Evolutionary conservation across 2,329 filamentous ascomycete genomes (phyloP).

Genomic region (Ploettnerulaceae sp.): DNA sequence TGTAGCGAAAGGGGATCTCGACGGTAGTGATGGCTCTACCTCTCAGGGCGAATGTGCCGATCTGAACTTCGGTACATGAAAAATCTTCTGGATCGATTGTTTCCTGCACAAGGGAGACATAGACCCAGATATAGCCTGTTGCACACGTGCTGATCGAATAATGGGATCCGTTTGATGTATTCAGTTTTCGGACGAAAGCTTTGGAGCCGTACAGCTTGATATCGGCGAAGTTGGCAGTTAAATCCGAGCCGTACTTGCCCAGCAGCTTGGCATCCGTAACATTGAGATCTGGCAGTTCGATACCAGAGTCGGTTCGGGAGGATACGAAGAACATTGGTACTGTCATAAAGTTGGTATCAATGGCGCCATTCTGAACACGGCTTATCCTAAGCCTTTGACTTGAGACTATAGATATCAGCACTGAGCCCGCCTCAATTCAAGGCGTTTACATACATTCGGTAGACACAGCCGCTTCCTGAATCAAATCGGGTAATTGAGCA

Average conservation of each 20-base stretch:
- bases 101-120: slow-evolving; percentile 8
- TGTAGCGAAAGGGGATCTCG: slow-evolving; percentile 26
- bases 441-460: slow-evolving; percentile 24
- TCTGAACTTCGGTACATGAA: slow-evolving; percentile 25
- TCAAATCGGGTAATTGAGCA: slow-evolving; percentile 27
- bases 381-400: slow-evolving; percentile 25
- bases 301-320: slow-evolving; percentile 25
- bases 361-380: slow-evolving; percentile 18
- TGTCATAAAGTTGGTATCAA: slow-evolving; percentile 20
- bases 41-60: slow-evolving; percentile 28
- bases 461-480: slow-evolving; percentile 30
- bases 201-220: slow-evolving; percentile 24
- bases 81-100: slow-evolving; percentile 7
- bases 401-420: slow-evolving; percentile 21
- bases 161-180: slow-evolving; percentile 18
- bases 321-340: slow-evolving; percentile 27
- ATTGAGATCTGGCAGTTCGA: slow-evolving; percentile 25
- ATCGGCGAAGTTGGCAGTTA: slow-evolving; percentile 30
- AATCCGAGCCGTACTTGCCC: slow-evolving; percentile 26
- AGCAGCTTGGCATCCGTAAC: slow-evolving; percentile 27
- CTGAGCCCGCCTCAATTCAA: not conserved
- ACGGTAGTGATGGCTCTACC: slow-evolving; percentile 25
- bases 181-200: slow-evolving; percentile 28
- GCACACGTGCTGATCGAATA: slow-evolving; percentile 30
- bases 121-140: slow-evolving; percentile 31